Evolutionary conservation across 768 basidiomycete species (phyloP).

Genomic region (Saitozyma podzolica): DNA sequence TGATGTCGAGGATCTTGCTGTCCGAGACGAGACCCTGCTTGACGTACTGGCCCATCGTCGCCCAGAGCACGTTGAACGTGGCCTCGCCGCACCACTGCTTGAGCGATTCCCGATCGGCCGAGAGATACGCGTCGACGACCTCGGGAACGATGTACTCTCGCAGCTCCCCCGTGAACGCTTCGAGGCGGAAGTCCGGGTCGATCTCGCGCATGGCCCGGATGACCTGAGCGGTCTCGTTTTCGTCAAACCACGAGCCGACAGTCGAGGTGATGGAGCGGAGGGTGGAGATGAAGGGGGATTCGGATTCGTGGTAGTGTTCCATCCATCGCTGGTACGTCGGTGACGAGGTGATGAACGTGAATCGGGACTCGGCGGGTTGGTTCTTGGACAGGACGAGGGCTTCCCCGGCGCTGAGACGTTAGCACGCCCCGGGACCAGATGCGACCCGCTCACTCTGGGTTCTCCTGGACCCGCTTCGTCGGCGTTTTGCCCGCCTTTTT

Average conservation of each 20-base stretch:
- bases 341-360: conserved; percentile 33
- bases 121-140: conserved; percentile 92
- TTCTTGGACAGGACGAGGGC: conserved; percentile 67
- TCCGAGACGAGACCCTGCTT: conserved; percentile 86
- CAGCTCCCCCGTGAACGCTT: conserved; percentile 82
- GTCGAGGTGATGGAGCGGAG: conserved; percentile 80
- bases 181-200: conserved; percentile 83
- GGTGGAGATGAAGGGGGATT: conserved; percentile 79
- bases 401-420: conserved; percentile 68
- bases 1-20: conserved; percentile 93
- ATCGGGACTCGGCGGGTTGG: conserved; percentile 30
- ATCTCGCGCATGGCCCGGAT: conserved; percentile 79
- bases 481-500: conserved; percentile 72
- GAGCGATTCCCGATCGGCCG: conserved; percentile 81
- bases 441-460: conserved; percentile 70
- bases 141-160: conserved; percentile 97
- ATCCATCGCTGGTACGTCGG: conserved; percentile 42
- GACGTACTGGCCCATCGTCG: conserved; percentile 92
- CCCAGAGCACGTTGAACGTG: conserved; percentile 97
- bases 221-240: conserved; percentile 97
- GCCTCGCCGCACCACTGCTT: conserved; percentile 94
- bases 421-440: neutral
- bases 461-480: conserved; percentile 61
- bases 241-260: conserved; percentile 82
- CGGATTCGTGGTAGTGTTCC: conserved; percentile 82